Evolutionary conservation across 805 yeast species (phyloP), one percentile per base, ranked within the genome.

Genomic region (Candida qinlingensis): DNA sequence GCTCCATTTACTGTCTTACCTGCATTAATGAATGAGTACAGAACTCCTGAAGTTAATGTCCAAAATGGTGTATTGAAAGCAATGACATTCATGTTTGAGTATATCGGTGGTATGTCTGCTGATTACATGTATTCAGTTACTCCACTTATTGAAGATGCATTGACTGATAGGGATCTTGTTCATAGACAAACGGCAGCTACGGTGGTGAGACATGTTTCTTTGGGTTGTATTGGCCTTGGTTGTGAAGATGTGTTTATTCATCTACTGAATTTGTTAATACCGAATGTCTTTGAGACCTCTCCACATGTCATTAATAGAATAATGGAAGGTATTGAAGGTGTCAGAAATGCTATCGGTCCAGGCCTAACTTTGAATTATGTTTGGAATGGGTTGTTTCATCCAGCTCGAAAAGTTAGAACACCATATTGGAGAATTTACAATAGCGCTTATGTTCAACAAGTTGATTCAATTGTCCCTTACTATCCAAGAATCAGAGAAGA

Each of bases 31-130:
- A 90, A 92, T 65, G 99, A 94, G 65, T 94, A 92, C 64, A 75
- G 95, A 47, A 85, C 87, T 3, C 97, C 96, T 0, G 97, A 91
- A 52, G 80, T 82, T 43, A 90, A 91, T 60, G 96, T 94, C 6
- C 98, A 92, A 65, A 91, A 94, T 65, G 98, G 98, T 72, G 89
- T 94, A 7, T 70, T 94, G 57, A 94, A 94, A 60, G 88, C 98
- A 0, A 69, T 91, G 73, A 76, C 96, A 12, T 94, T 94, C 59
- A 74, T 94, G 77, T 89, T 92, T 67, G 98, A 94, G 68, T 94
- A 92, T 61, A 81, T 89, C 54, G 92, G 92, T 12, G 86, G 83
- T 7, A 73, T 81, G 69, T 81, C 96, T 0, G 76, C 79, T 29
- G 96, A 88, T 60, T 94, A 94, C 60, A 74, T 92, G 37, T 88